A percentile compares a stretch with the other conserved stretches of the same genome.
Evolutionary conservation across 306 rosid species (phyloP).

Genomic region (Comarum palustre): DNA sequence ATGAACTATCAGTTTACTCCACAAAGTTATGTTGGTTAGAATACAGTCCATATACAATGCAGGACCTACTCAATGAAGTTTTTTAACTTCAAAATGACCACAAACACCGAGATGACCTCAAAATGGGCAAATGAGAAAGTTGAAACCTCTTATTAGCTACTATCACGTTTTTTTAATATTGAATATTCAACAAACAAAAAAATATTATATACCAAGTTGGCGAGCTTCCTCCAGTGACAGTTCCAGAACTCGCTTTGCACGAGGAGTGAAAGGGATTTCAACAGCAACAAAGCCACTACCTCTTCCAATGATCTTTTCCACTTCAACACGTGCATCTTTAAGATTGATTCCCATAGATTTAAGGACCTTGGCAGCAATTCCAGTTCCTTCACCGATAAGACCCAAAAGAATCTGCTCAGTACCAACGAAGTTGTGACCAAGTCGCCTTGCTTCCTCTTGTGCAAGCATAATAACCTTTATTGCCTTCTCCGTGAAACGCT

Average conservation of each 20-base stretch:
- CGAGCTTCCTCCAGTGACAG: slow-evolving; percentile 98
- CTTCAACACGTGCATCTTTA: slow-evolving; percentile 97
- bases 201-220: slow-evolving; percentile 66
- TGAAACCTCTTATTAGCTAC: neutral
- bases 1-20: neutral
- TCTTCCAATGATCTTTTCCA: slow-evolving; percentile 97
- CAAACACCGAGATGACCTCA: neutral
- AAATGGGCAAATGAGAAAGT: neutral
- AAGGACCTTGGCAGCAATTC: slow-evolving; percentile 94
- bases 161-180: neutral
- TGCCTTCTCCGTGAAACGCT: slow-evolving; percentile 96
- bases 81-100: neutral
- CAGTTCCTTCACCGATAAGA: slow-evolving; percentile 98
- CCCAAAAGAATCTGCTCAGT: slow-evolving; percentile 98
- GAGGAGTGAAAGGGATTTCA: slow-evolving; percentile 96
- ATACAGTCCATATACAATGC: neutral
- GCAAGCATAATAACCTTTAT: slow-evolving; percentile 97
- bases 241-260: slow-evolving; percentile 97
- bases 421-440: slow-evolving; percentile 98
- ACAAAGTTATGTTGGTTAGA: neutral
- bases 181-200: neutral
- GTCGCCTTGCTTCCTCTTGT: slow-evolving; percentile 97
- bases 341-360: slow-evolving; percentile 97
- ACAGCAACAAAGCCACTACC: slow-evolving; percentile 99
- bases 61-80: neutral